Evolutionary conservation across 2,329 filamentous ascomycete genomes (phyloP), one percentile per base, ranked within the genome.

Genomic region (Aspergillus carbonarius): DNA sequence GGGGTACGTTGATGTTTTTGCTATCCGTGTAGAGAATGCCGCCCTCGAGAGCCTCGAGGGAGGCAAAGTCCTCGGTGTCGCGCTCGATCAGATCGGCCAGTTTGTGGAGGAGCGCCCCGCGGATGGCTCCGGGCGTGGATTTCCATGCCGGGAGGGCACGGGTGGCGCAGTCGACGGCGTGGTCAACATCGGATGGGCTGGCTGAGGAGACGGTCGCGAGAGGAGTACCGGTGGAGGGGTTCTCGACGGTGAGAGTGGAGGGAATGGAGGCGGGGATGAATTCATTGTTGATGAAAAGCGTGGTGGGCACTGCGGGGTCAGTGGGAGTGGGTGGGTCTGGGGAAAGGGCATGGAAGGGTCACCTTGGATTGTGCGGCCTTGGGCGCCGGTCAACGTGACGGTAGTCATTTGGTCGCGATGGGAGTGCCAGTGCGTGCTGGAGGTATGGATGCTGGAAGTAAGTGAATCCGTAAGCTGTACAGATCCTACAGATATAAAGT

Each of bases 231-330:
- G 65, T 70, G 8, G 67, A 58, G 5, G 70, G 70, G 17, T 71
- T 72, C 13, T 66, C 65, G 9, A 68, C 63, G 1, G 30, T 15
- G 10, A 71, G 58, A 2, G 58, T 67, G n/a, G 55, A 46, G 17
- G 58, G 59, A 2, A 62, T 66, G 1, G 46, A 50, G 0, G 68
- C 67, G n/a, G 66, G 57, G 9, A 61, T 52, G 37, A 70, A 70
- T 55, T 68, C 58, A 60, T 69, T 70, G 60, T 70, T 57, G 50
- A 70, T 70, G 39, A 70, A 69, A 2, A 70, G 61, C n/a, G 65
- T 66, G 4, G 66, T 66, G 34, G 68, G 68, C 42, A 70, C 67
- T 70, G 34, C 1, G n/a, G 10, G 34, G 23, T 25, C n/a, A 39
- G 20, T 37, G 8, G 20, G 15, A 9, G 20, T 13, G 12, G 18